Conservation (phyloP, 2,329 filamentous ascomycete genomes). For the Sarocladium strictum region DNA sequence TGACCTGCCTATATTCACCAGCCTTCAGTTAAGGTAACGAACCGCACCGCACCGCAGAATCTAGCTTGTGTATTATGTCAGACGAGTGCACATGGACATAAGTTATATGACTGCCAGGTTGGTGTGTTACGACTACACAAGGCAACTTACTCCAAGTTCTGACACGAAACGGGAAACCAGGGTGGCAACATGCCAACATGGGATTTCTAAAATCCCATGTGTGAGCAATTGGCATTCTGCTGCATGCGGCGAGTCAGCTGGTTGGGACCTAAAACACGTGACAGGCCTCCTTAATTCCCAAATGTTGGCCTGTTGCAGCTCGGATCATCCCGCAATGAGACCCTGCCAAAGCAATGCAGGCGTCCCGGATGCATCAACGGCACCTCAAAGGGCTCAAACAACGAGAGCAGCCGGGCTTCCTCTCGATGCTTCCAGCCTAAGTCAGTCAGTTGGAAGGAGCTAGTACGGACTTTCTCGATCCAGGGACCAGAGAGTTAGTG, state of each 20-base stretch:
- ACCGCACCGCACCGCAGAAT: no score
- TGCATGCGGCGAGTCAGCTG: not conserved
- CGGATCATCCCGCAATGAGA: not conserved
- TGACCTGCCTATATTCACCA: no score
- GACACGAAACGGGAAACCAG: not conserved
- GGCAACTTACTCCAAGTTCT: no score
- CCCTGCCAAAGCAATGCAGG: not conserved
- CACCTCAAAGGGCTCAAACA: not conserved
- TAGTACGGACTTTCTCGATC: not conserved
- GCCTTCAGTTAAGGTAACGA: no score
- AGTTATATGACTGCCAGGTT: no score
- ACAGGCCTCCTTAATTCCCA: not conserved
- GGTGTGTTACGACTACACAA: no score
- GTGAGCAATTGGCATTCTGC: not conserved
- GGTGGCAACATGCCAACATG: not conserved
- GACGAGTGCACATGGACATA: no score
- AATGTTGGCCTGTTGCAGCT: not conserved
- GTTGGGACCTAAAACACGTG: not conserved
- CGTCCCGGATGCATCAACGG: not conserved
- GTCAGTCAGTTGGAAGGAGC: not conserved
- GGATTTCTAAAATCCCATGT: slow-evolving; percentile 1
- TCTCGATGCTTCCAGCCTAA: not conserved
- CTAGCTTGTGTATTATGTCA: no score
- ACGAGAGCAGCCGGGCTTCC: not conserved
- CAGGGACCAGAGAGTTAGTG: not conserved